phyloP scores from a whole-genome alignment of 139 green algal genomes.

The Coccomyxa sp. region DNA sequence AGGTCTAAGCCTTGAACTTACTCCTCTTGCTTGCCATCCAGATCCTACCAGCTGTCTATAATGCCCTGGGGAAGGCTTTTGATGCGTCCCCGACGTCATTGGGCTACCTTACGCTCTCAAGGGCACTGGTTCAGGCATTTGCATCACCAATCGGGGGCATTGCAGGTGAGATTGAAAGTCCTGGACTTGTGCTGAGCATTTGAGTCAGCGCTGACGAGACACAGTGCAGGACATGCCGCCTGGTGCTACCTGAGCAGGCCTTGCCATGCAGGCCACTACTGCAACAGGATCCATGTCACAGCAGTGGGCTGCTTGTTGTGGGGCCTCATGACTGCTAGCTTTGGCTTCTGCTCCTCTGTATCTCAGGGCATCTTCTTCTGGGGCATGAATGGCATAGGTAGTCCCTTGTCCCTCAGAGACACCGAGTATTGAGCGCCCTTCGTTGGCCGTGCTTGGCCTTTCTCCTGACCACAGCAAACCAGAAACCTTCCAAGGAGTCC shows the following conservation, averaged over 20 bases:
- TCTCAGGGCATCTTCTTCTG: conserved; percentile 47
- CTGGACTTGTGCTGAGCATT: no score
- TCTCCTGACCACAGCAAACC: no score
- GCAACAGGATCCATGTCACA: conserved; percentile 52
- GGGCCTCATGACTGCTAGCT: conserved; percentile 59
- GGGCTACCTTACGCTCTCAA: conserved; percentile 59
- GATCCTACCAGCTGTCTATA: conserved; percentile 61
- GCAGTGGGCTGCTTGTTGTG: conserved; percentile 64
- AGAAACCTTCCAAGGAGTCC: background rate
- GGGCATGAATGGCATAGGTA: conserved; percentile 71
- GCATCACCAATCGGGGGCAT: conserved; percentile 43
- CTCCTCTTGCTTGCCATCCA: background rate
- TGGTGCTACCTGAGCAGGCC: no score
- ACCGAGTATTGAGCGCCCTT: background rate
- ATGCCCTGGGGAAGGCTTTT: conserved; percentile 53
- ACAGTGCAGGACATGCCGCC: no score
- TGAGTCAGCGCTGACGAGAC: no score
- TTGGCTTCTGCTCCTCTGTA: conserved; percentile 23
- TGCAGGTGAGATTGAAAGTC: conserved; percentile 18
- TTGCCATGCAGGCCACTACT: conserved; percentile 29
- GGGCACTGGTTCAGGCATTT: conserved; percentile 63
- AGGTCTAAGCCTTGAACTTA: no score
- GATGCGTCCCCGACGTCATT: conserved; percentile 61
- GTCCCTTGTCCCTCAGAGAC: conserved; percentile 24
- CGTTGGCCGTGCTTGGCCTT: background rate